Base-by-base conservation (phyloP, 805 yeast species). In the Komagataella mondaviorum region DNA sequence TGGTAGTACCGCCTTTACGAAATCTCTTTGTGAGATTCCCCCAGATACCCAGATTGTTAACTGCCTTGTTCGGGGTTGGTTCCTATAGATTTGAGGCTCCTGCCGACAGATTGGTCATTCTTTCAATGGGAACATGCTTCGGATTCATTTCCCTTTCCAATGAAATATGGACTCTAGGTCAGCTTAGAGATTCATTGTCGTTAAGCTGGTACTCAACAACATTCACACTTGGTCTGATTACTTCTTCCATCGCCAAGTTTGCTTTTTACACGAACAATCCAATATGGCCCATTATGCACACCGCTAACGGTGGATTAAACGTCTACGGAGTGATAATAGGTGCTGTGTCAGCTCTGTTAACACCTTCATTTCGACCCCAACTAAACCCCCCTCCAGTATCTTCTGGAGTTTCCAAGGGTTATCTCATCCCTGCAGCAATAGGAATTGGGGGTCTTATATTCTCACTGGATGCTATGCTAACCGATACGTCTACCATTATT, bases 251-350 rank as follows among this genome's bases (percentile, higher is more conserved):
- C 30, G 71, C 87, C 17, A 93, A 93, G 62, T 85, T 77, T 68
- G 78, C 83, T 7, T 78, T 75, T 59, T 85, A 78, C 67, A 80
- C 98, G 2, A 90, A 90, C 62, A 93, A 93, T 63, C 99, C 99
- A 44, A 71, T 89, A 48, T 93, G 99, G 99, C 95, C 98, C 24
- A 85, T 90, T 49, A 83, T 93, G 90, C 83, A 89, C 63, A 73
- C 73, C 16, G 76, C 71, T 10, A 89, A 87, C 58, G 96, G 97
- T 17, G 99, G 99, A 12, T 79, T 80, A 73, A 91, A 91, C 65
- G 72, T 71, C 50, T 67, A 79, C 30, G 95, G 93, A 45, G 64
- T 88, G 2, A 65, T 71, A 3, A 54, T 85, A 49, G 96, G 95
- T 20, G 58, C 82, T 4, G 55, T 76, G 7, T 75, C 80, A 45